Evolutionary conservation across 441 rosid genomes (phyloP).

Genomic region (Pelargonium australe): DNA sequence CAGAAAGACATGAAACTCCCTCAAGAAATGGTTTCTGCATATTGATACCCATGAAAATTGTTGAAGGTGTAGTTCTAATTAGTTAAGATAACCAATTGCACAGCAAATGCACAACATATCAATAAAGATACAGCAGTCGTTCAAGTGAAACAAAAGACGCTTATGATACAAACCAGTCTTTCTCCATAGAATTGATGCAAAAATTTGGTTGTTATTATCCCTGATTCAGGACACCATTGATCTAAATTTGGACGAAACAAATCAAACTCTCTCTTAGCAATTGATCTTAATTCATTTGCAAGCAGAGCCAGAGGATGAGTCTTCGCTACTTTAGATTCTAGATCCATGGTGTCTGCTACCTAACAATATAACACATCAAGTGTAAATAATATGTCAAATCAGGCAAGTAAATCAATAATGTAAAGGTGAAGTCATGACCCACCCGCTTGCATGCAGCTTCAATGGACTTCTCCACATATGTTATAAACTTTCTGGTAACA

Average conservation of each 20-base stretch:
- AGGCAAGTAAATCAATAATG: conserved; percentile 4
- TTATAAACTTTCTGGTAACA: conserved; percentile 45
- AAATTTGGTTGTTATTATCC: conserved; percentile 50
- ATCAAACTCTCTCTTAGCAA: conserved; percentile 72
- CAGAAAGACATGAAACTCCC: conserved; percentile 66
- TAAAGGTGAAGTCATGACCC: conserved; percentile 26
- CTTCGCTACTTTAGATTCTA: conserved; percentile 53
- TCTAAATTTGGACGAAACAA: conserved; percentile 61
- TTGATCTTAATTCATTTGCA: conserved; percentile 66
- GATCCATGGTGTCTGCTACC: conserved; percentile 54
- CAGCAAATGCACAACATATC: conserved; percentile 6
- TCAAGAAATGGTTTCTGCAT: conserved; percentile 70
- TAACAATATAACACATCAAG: conserved; percentile 27
- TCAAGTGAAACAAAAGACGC: conserved; percentile 12
- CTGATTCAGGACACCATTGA: conserved; percentile 65
- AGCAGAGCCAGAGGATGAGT: conserved; percentile 75
- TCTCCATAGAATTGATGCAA: conserved; percentile 82
- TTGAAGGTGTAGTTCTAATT: too few relatives aligned
- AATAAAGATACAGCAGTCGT: conserved; percentile 16
- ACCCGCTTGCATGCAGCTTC: conserved; percentile 76
- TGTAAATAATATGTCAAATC: conserved; percentile 7
- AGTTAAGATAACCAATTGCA: conserved; percentile 4
- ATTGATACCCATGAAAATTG: conserved; percentile 20
- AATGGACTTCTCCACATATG: conserved; percentile 57
- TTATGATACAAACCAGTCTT: conserved; percentile 68